phyloP scores from a whole-genome alignment of 1,284 basidiomycete genomes.

The Cronartium ribicola region DNA sequence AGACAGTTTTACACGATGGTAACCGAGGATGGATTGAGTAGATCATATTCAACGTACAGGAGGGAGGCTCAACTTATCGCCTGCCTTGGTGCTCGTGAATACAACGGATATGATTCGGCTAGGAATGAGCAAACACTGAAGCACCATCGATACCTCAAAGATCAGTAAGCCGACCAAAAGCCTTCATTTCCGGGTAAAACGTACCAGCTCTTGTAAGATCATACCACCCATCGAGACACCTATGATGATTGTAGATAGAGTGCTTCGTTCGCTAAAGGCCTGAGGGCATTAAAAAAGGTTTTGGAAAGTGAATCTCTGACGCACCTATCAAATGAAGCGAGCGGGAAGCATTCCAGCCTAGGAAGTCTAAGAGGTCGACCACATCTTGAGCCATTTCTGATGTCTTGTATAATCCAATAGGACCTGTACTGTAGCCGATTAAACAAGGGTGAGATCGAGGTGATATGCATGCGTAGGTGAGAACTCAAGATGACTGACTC shows the following conservation, averaged over 20 bases:
- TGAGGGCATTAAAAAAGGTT: too few relatives aligned
- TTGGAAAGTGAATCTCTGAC: too few relatives aligned
- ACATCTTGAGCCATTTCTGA: slow-evolving; percentile 73
- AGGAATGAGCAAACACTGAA: slow-evolving; percentile 54
- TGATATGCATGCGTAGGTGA: not conserved
- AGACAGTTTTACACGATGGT: not conserved
- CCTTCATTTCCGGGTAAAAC: not conserved
- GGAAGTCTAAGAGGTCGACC: slow-evolving; percentile 64
- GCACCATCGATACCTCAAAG: not conserved
- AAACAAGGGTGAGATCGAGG: not conserved
- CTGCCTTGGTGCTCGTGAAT: slow-evolving; percentile 68
- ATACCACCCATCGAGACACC: slow-evolving; percentile 79
- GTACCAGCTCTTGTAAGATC: slow-evolving; percentile 57
- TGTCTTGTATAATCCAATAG: slow-evolving; percentile 56
- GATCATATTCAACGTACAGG: not conserved
- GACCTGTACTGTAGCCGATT: slow-evolving; percentile 9
- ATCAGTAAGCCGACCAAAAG: not conserved
- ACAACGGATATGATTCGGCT: slow-evolving; percentile 64
- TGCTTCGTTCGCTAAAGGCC: too few relatives aligned
- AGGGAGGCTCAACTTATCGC: slow-evolving; percentile 46
- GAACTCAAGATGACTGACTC: slow-evolving; percentile 57
- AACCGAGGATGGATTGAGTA: not conserved
- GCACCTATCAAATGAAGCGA: slow-evolving; percentile 64
- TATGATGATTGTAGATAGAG: too few relatives aligned
- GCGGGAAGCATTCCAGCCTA: slow-evolving; percentile 62